Base-by-base conservation (phyloP, 331 rosid species). In the Saraca asoca region DNA sequence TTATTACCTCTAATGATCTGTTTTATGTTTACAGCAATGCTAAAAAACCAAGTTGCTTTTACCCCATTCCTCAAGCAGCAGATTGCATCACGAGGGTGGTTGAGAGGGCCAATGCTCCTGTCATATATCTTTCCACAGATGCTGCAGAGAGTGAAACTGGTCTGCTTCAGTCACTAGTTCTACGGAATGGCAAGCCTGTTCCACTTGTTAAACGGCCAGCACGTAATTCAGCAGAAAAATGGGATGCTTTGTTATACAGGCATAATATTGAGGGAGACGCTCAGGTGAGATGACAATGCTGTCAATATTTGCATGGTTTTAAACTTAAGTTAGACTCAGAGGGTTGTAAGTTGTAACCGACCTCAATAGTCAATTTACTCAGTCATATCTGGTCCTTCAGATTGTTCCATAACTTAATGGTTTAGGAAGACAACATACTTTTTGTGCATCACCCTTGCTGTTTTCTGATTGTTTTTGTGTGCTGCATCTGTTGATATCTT, bases 21-120 rank as follows among this genome's bases (percentile, higher is more conserved):
- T 58, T 46, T 71, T 45, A 39, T 67, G 71, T 60, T 75, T 81
- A 0, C 95, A 93, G 98, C 73, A 93, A 93, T 73, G 89, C 71
- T 16, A 90, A 93, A 52, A 82, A 69, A 44, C 89, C 83, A 51
- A 90, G 98, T 75, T 93, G 98, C 90, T 93, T 93, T 81, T 93
- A 79, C 81, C 97, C 98, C 78, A 86, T 93, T 77, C 98, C 98
- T 64, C 97, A 93, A 83, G 96, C 98, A 33, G 98, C 98, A n/a
- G 87, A 88, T 42, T 93, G 98, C 95, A 74, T 90, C 50, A 50
- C 49, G 65, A 78, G 81, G 76, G 70, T 86, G 51, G 75, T 87
- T 72, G 96, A 90, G 67, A 83, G 82, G 73, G 88, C 89, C 0
- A 79, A 81, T 67, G 79, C 85, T 0, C 92, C 95, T 24, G 77